Evolutionary conservation across 2,329 filamentous ascomycete genomes (phyloP).

Genomic region (Alternaria sp.): DNA sequence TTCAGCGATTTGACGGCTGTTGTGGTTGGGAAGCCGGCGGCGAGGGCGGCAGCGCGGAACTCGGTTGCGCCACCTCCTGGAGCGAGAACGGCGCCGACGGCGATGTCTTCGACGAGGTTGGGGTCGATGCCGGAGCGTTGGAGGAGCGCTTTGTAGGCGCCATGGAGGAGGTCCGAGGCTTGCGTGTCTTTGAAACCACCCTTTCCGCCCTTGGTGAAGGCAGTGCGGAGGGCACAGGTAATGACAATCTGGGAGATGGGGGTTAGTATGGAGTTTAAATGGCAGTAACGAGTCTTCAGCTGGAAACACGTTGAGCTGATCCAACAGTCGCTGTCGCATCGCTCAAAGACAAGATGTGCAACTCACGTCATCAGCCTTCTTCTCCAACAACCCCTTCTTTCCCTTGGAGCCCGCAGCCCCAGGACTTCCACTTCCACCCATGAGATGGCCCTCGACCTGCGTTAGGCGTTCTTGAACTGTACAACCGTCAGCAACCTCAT

Average conservation of each 20-base stretch:
- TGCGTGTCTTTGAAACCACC: constrained; percentile 95
- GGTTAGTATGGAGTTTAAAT: constrained; percentile 2
- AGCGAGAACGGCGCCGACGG: constrained; percentile 87
- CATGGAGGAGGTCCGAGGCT: constrained; percentile 83
- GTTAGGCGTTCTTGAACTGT: constrained; percentile 64
- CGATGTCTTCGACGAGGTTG: constrained; percentile 85
- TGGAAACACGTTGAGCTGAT: background rate
- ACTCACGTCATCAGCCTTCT: constrained; percentile 64
- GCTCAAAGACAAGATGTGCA: background rate
- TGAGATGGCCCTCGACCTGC: constrained; percentile 65
- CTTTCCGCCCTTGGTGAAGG: constrained; percentile 91
- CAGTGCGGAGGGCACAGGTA: constrained; percentile 87
- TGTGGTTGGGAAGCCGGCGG: constrained; percentile 86
- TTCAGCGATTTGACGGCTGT: constrained; percentile 89
- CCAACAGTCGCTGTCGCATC: background rate
- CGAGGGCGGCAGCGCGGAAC: constrained; percentile 89
- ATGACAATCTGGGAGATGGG: constrained; percentile 69
- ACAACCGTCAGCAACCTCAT: constrained; percentile 13
- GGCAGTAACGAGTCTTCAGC: background rate
- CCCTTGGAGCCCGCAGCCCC: constrained; percentile 43
- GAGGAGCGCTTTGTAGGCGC: constrained; percentile 81
- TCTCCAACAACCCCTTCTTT: constrained; percentile 54
- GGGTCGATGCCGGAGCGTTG: constrained; percentile 89
- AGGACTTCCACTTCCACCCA: constrained; percentile 45
- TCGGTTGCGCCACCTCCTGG: constrained; percentile 95